Base-by-base conservation (phyloP, 2,329 filamentous ascomycete species). In the Sarocladium strictum region DNA sequence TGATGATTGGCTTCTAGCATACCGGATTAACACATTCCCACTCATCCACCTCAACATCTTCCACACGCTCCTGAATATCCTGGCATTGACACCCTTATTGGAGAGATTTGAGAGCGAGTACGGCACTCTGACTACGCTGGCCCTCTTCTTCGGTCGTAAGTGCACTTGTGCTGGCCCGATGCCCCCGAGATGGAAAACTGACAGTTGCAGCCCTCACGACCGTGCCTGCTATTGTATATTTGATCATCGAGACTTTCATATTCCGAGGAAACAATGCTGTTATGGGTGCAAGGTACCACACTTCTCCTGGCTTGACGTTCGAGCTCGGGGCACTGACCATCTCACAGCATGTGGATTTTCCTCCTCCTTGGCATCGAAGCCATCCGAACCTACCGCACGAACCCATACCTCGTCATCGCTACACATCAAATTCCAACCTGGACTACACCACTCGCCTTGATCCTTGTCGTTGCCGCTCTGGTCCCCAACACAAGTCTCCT, bases 81-180 rank as follows among this genome's bases (percentile, higher is more conserved):
- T 95, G 59, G 89, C 90, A 21, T 69, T 97, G 58, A 85, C 86
- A 37, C 94, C 94, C n/a, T 76, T 99, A 53, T 74, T 99, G 68
- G 93, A 97, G 71, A 83, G 92, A 58, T 99, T 97, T 70, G 94
- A 99, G 74, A 81, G 83, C 58, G 93, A 97, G 69, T 85, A 95
- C 69, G 94, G 94, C 53, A 97, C 93, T 7, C 76, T 97, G 65
- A 90, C 90, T 24, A 87, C 90, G n/a, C 69, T 96, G 59, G 83
- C 89, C 33, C 77, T 97, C 53, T 97, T 97, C 69, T 83, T 94
- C 64, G 94, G 94, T 55, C 92, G 91, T 96, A 77, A 76, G 91
- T 80, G n/a, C 32, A 7, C 21, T 40, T 57, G 19, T 23, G 14
- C 41, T 17, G 19, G 9, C 17, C 47, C 35, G 3, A 5, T 10